These are phyloP conservation scores for Baudoinia panamericana DNA, from an alignment of 495 filamentous ascomycete species.

Conservation along the genomic window DNA sequence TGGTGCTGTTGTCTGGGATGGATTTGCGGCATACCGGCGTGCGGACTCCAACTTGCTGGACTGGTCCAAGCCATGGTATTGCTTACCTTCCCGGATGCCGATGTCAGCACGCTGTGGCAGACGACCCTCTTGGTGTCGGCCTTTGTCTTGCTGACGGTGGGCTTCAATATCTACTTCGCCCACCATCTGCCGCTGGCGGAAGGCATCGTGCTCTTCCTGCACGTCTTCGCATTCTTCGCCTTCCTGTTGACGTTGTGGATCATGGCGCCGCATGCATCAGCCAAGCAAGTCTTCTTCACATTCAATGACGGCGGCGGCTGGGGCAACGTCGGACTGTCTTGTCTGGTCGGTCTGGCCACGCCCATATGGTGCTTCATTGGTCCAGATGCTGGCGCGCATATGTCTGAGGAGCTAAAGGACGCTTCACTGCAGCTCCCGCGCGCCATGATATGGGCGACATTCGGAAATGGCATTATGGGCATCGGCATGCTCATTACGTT, in stretches of 20 bases:
- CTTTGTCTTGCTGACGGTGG: constrained; percentile 18
- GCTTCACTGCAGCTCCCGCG: constrained; percentile 22
- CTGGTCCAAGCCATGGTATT: constrained; percentile 36
- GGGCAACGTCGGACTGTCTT: constrained; percentile 23
- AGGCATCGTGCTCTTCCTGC: constrained; percentile 24
- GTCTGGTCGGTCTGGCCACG: constrained; percentile 23
- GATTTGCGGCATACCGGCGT: constrained; percentile 30
- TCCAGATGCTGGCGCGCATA: constrained; percentile 25
- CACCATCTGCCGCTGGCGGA: constrained; percentile 24
- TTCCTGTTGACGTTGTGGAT: constrained; percentile 26
- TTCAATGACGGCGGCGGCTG: constrained; percentile 25
- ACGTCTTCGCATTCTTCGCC: constrained; percentile 27
- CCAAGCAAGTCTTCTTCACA: constrained; percentile 21
- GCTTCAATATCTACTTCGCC: constrained; percentile 27
- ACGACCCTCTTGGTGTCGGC: constrained; percentile 22
- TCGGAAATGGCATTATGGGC: constrained; percentile 25
- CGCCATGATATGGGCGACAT: constrained; percentile 24
- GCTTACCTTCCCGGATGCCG: constrained; percentile 25
- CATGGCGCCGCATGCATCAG: constrained; percentile 17
- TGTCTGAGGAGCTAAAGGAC: constrained; percentile 29
- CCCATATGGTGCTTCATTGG: constrained; percentile 29
- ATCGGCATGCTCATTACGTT: constrained; percentile 19
- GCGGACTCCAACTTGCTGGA: constrained; percentile 29
- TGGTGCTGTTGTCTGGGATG: constrained; percentile 32
- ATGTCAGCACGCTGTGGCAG: constrained; percentile 24